phyloP scores from a whole-genome alignment of 805 yeast genomes.

The Yamadazyma kitorensis region DNA sequence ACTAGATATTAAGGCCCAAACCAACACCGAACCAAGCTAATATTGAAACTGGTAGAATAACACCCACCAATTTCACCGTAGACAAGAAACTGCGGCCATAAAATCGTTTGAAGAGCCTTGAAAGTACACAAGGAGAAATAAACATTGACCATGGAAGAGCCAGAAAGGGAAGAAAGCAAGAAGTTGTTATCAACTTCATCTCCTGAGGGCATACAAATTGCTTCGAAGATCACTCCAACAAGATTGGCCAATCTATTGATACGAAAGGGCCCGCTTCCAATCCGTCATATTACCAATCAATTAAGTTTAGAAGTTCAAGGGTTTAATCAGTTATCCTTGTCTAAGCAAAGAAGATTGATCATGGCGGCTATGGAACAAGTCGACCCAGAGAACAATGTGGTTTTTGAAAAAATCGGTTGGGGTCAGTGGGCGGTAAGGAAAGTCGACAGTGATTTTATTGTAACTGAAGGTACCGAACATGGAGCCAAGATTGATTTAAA shows the following conservation, averaged over 20 bases:
- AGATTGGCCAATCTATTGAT: slow-evolving; percentile 67
- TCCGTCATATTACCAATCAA: slow-evolving; percentile 82
- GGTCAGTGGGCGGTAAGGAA: slow-evolving; percentile 91
- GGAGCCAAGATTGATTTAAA: too few species aligned
- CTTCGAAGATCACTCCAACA: slow-evolving; percentile 77
- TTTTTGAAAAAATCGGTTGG: slow-evolving; percentile 95
- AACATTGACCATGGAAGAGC: too few species aligned
- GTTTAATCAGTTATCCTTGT: slow-evolving; percentile 74
- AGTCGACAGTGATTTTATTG: slow-evolving; percentile 43
- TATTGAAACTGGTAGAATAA: too few species aligned
- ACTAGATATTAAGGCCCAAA: too few species aligned
- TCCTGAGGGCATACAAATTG: slow-evolving; percentile 86
- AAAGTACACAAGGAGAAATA: too few species aligned
- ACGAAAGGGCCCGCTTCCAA: slow-evolving; percentile 83
- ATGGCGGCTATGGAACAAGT: slow-evolving; percentile 85
- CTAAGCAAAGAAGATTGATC: slow-evolving; percentile 86
- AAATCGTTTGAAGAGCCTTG: too few species aligned
- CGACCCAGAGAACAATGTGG: slow-evolving; percentile 55
- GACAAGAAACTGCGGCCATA: too few species aligned
- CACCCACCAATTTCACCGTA: too few species aligned
- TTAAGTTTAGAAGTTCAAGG: slow-evolving; percentile 71
- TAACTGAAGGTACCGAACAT: slow-evolving; percentile 44
- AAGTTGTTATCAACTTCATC: slow-evolving; percentile 64
- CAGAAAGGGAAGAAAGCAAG: slow-evolving; percentile 3
- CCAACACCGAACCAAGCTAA: too few species aligned